Evolutionary conservation across 169 alveolate genomes (phyloP).

Genomic region (Theileria annulata): DNA sequence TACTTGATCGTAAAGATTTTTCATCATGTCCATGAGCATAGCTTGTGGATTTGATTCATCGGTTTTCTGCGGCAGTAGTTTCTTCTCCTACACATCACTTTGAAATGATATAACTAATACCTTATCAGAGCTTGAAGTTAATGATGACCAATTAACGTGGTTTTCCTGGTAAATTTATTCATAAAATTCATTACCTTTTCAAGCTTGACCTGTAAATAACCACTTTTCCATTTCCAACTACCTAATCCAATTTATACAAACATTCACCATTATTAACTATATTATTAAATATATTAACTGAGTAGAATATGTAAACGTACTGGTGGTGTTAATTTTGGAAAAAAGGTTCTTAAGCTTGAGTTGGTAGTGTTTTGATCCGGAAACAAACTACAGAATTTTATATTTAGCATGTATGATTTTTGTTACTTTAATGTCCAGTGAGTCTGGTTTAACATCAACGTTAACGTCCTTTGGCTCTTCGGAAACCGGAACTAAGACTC

Average conservation of each 20-base stretch:
- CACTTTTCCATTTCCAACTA: conserved; percentile 30
- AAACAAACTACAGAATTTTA: neutral
- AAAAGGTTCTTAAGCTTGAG: conserved; percentile 25
- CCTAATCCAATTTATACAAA: neutral
- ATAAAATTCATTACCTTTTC: conserved; percentile 1
- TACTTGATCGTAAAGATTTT: conserved; percentile 67
- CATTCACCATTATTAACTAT: too few relatives aligned
- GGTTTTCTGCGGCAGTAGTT: conserved; percentile 15
- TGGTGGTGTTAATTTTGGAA: neutral
- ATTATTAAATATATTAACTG: too few relatives aligned
- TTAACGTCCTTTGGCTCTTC: conserved; percentile 25
- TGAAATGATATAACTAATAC: neutral
- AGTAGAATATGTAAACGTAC: neutral
- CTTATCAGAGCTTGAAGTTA: conserved; percentile 40
- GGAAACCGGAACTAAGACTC: conserved; percentile 16
- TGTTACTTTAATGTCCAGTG: conserved; percentile 26
- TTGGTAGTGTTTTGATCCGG: conserved; percentile 23
- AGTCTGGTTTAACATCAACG: conserved; percentile 2
- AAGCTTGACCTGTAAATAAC: conserved; percentile 23
- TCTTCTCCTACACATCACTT: conserved; percentile 40
- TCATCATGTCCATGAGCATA: conserved; percentile 74
- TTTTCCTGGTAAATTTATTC: conserved; percentile 15
- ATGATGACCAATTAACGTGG: conserved; percentile 40
- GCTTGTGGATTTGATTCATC: conserved; percentile 64
- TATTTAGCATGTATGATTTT: neutral